These are phyloP conservation scores for Leishmania turanica DNA, from an alignment of 208 protist species.

Conservation along the genomic window DNA sequence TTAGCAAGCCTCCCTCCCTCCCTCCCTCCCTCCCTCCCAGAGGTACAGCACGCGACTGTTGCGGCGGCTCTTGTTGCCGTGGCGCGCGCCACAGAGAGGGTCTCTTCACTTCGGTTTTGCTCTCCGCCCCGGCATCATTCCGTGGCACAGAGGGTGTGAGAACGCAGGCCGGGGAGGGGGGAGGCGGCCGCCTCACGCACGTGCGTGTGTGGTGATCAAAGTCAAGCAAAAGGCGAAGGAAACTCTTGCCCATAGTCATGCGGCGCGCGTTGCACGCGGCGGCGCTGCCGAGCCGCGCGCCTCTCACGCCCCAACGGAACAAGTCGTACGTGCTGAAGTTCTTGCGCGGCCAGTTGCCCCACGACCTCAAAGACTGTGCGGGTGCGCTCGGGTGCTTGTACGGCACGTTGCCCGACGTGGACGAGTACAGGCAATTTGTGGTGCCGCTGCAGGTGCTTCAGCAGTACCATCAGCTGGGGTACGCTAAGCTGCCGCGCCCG, in stretches of 20 bases:
- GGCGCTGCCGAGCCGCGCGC: not conserved
- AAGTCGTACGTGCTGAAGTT: constrained; percentile 89
- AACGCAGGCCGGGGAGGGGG: not conserved
- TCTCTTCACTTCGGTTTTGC: not conserved
- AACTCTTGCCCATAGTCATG: not conserved
- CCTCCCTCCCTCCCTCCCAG: not conserved
- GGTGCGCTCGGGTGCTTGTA: constrained; percentile 85
- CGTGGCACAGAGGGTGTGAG: not conserved
- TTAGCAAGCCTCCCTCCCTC: not conserved
- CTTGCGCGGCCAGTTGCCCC: constrained; percentile 70
- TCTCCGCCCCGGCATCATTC: not conserved
- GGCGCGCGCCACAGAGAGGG: not conserved
- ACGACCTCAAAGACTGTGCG: constrained; percentile 84
- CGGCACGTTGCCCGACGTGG: constrained; percentile 79
- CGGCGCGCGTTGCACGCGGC: constrained; percentile 2
- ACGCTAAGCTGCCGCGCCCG: constrained; percentile 66
- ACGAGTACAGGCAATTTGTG: constrained; percentile 86
- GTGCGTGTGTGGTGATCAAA: not conserved
- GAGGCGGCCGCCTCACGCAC: not conserved
- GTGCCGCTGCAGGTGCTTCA: constrained; percentile 61
- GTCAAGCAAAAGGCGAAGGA: not conserved
- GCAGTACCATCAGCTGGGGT: constrained; percentile 80
- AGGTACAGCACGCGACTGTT: not conserved
- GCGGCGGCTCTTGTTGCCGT: not conserved
- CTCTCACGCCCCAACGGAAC: constrained; percentile 22